Evolutionary conservation across 495 filamentous ascomycete genomes (phyloP), one percentile per base, ranked within the genome.

Genomic region (Penicillium simplicissimum): DNA sequence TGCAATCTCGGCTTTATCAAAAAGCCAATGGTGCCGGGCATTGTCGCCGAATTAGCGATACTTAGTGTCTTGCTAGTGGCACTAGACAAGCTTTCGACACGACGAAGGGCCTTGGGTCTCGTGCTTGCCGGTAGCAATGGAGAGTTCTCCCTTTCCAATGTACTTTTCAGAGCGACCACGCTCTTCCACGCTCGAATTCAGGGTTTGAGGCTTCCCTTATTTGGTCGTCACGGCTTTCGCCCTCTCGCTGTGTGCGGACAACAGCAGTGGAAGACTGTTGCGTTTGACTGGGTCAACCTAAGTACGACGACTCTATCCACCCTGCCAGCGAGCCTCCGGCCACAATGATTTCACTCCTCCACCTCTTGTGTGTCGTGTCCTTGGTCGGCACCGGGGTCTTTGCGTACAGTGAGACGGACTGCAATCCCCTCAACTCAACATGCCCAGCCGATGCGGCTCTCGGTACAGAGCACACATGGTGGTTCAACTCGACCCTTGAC

Each of bases 371-470:
- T 1, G 17, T 43, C 10, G 40, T 43, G n/a, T 43, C n/a, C 40
- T 10, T 43, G 6, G 17, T 43, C 17, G 2, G 17, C 40, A 43
- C 40, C 17, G 40, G 40, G 40, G 40, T 9, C 1, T 43, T 19
- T 17, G 40, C 40, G 10, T 19, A 58, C 11, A 45, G 36, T 23
- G 28, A 54, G 21, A 66, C 88, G 14, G 67, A 72, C 21, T 93
- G 90, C 78, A 82, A 89, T 34, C 89, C 90, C 8, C 75, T 82
- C 60, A 57, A 40, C 65, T 76, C 74, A 57, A 79, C 81, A 11
- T 97, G 92, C 67, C 82, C 87, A 11, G 67, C 88, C 21, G 82
- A 96, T 70, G 82, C 90, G 28, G 93, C 92, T 11, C 84, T 97
- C n/a, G 88, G 83, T 36, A 84, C 91, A 59, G 89, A 85, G 71